Evolutionary conservation across 1,284 basidiomycete genomes (phyloP), one percentile per base, ranked within the genome.

Genomic region (Testicularia cyperi): DNA sequence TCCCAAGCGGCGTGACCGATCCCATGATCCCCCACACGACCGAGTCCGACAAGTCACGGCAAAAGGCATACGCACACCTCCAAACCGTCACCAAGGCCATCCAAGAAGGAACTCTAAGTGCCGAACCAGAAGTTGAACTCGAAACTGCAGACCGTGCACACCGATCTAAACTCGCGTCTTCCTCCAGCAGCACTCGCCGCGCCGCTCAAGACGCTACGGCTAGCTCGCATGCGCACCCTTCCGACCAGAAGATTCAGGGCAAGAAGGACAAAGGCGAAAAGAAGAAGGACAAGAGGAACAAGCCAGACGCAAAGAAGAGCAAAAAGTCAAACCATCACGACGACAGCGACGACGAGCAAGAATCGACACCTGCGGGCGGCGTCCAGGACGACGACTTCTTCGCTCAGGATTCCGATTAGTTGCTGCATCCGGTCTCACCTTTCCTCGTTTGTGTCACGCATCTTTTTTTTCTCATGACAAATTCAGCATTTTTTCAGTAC

Each of bases 311-410:
- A 40, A 56, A 41, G 28, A 40, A 54, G 32, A 41, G 46, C 24
- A 51, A 58, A n/a, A n/a, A n/a, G n/a, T n/a, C n/a, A n/a, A 14
- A 8, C 15, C 30, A 16, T 15, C 30, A 8, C 30, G 9, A 8
- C 30, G 18, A 8, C 30, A 8, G 30, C 30, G 18, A 8, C 30
- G 8, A 31, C 30, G 38, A 46, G 16, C 10, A 32, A 19, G 16
- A 39, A 3, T 38, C 49, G 8, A 36, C 34, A 25, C 26, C 36
- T 15, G 24, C 28, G 14, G 38, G 32, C 10, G 53, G 42, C 18
- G 49, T 62, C 42, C 44, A 54, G 38, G 57, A 38, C 15, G 64
- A 66, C 23, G 64, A 66, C 32, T 66, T 66, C 29, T 66, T 66
- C 35, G 64, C 54, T 7, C 46, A 52, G 9, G 46, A 56, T n/a